Percentiles rank a stretch among this genome's conserved stretches.
These are phyloP conservation scores for Miamiensis avidus DNA, from an alignment of 169 alveolate genomes.

Conservation along the genomic window DNA sequence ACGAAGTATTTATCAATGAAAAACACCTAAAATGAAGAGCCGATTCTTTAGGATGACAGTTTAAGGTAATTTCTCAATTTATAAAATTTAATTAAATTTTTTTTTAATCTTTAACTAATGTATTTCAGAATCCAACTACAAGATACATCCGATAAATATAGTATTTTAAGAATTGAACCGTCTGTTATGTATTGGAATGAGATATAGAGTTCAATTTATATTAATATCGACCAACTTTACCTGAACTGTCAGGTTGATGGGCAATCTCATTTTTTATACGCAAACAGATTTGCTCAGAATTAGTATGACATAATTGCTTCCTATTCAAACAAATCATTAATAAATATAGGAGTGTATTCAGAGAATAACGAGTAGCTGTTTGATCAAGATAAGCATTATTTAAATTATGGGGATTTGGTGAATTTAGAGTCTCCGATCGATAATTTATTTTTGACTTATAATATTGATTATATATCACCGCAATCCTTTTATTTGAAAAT, in stretches of 20 bases:
- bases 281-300: neutral
- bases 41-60: neutral
- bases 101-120: too few relatives aligned
- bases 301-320: neutral
- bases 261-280: neutral
- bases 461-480: neutral
- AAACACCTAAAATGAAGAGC: neutral
- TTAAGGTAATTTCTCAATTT: neutral
- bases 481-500: too few relatives aligned
- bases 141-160: neutral
- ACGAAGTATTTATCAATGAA: neutral
- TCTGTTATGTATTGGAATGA: neutral
- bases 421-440: neutral
- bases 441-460: too few relatives aligned
- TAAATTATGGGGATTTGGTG: neutral
- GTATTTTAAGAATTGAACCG: neutral
- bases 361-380: neutral
- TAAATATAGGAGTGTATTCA: neutral
- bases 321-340: neutral
- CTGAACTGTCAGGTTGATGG: neutral
- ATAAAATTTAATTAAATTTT: too few relatives aligned
- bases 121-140: neutral
- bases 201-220: too few relatives aligned
- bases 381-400: neutral
- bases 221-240: neutral